Percentiles rank a stretch among this genome's conserved stretches.
phyloP scores from a whole-genome alignment of 2,329 filamentous ascomycete species.

The Hirsutella thompsonii region DNA sequence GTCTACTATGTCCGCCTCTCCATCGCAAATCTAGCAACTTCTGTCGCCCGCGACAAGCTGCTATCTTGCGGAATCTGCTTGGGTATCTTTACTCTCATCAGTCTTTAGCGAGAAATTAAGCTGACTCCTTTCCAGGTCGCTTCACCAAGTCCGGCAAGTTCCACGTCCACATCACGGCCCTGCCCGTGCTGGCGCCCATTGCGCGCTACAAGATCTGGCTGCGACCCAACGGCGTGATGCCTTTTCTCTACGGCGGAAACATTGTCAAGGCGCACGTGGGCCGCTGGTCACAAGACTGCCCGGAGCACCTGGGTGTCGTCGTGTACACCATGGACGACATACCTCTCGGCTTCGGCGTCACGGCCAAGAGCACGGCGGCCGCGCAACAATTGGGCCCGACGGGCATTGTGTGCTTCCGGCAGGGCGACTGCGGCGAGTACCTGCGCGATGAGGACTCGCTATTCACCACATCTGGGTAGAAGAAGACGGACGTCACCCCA shows the following conservation, averaged over 20 bases:
- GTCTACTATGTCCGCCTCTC: constrained; percentile 89
- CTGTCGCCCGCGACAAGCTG: constrained; percentile 67
- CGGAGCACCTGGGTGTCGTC: constrained; percentile 84
- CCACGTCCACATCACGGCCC: constrained; percentile 77
- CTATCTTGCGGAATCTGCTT: constrained; percentile 83
- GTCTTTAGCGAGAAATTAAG: neutral
- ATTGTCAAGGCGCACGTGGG: constrained; percentile 61
- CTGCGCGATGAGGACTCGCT: constrained; percentile 59
- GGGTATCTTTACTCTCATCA: constrained; percentile 21
- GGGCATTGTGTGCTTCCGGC: constrained; percentile 76
- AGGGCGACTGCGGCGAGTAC: constrained; percentile 92
- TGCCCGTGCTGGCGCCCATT: constrained; percentile 80
- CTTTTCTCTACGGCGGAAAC: constrained; percentile 89
- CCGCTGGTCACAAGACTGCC: constrained; percentile 80
- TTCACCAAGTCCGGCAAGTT: constrained; percentile 97
- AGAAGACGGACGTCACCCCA: neutral
- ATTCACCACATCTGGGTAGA: neutral
- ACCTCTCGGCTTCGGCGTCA: constrained; percentile 86
- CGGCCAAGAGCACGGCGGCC: constrained; percentile 76
- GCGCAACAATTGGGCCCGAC: constrained; percentile 79
- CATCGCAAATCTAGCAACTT: constrained; percentile 82
- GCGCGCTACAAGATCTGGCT: constrained; percentile 97
- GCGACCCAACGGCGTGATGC: constrained; percentile 93
- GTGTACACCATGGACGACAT: constrained; percentile 88
- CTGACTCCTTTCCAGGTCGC: constrained; percentile 44